Base-by-base conservation (phyloP, 441 rosid genomes). In the Corymbia calophylla region DNA sequence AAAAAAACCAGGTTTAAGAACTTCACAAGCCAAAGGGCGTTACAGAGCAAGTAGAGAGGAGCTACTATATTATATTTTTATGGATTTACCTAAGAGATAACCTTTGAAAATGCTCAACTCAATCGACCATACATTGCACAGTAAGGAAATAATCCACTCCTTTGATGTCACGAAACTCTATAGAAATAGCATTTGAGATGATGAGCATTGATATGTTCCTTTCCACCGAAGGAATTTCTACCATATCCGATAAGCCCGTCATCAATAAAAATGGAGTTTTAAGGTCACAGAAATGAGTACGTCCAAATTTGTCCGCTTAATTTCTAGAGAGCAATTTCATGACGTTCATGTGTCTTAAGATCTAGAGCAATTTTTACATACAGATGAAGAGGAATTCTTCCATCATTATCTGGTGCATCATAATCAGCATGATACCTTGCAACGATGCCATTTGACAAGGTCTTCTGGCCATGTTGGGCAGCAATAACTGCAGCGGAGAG, bases 311-410 rank as follows among this genome's bases (percentile, higher is more conserved):
- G 14, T 58, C 29, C 29, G 10, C 29, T 25, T 58, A 9, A 1
- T 58, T 58, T 25, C n/a, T 13, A 77, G 25, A 73, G 23, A 44
- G 77, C 47, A 58, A 1, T 58, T 25, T 2, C 1, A 25, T 25
- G 1, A 10, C 64, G 0, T 58, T 25, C 64, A 23, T 5, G n/a
- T 1, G 3, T 25, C 64, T 25, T 9, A 58, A 53, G 18, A 15
- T 16, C 55, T 7, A 16, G 18, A 73, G 47, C 48, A 31, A 32
- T 68, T 77, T 86, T 31, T 31, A 88, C 96, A 88, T 94, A 96
- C 99, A 99, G 97, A 92, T 98, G 99, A 84, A 98, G 96, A 80
- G 99, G 97, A 86, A 94, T 96, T 94, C 98, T 98, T 88, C 99
- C 99, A 89, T 95, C 95, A 47, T 93, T 93, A 92, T 97, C 99